These are phyloP conservation scores for Yarrowia bubula DNA, from an alignment of 805 yeast species.

Conservation along the genomic window DNA sequence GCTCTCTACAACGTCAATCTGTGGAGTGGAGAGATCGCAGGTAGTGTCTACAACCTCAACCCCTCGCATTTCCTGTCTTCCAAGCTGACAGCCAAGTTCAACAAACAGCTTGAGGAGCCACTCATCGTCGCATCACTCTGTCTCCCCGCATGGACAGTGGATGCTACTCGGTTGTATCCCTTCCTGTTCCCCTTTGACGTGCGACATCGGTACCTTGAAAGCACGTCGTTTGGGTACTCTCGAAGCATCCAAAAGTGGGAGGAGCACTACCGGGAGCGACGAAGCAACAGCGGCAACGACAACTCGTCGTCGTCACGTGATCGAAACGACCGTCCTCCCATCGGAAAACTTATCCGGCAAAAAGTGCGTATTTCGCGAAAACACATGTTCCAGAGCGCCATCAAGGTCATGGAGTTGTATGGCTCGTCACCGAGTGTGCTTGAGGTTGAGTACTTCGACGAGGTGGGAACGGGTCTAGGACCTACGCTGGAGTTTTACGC, in stretches of 20 bases:
- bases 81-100: conserved; percentile 80
- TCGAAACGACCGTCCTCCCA: conserved; percentile 31
- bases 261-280: conserved; percentile 39
- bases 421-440: conserved; percentile 77
- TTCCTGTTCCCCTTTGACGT: conserved; percentile 84
- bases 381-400: conserved; percentile 68
- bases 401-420: conserved; percentile 71
- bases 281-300: conserved; percentile 37
- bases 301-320: conserved; percentile 29
- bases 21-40: conserved; percentile 30
- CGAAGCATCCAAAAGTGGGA: conserved; percentile 80
- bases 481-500: conserved; percentile 95
- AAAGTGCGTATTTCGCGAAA: conserved; percentile 75
- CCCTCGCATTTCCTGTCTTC: conserved; percentile 57
- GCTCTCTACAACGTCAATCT: conserved; percentile 36
- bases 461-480: conserved; percentile 94
- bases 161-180: conserved; percentile 69
- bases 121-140: conserved; percentile 81
- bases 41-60: conserved; percentile 29
- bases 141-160: conserved; percentile 80
- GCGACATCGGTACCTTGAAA: conserved; percentile 70
- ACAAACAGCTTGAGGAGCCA: conserved; percentile 86
- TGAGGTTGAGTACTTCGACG: conserved; percentile 85
- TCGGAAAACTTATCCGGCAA: conserved; percentile 76
- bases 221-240: conserved; percentile 89